These are phyloP conservation scores for Cladorrhinum sp. DNA, from an alignment of 2,329 filamentous ascomycete genomes.

Conservation along the genomic window DNA sequence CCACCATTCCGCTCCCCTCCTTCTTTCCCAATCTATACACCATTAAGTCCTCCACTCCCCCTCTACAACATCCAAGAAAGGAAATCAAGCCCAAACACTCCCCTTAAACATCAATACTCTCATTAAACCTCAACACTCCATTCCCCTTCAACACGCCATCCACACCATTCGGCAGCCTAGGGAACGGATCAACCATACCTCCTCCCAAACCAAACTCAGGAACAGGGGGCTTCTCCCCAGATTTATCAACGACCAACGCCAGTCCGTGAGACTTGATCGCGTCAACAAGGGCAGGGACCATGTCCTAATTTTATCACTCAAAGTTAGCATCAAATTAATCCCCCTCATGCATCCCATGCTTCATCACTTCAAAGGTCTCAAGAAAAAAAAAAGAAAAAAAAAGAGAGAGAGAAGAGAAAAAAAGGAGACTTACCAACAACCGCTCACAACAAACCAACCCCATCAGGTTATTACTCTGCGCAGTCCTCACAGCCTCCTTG, in stretches of 20 bases:
- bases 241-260: conserved; percentile 86
- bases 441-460: conserved; percentile 86
- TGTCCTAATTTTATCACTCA: conserved; percentile 61
- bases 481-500: conserved; percentile 90
- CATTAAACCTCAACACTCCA: conserved; percentile 88
- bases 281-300: conserved; percentile 87
- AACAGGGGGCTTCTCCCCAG: conserved; percentile 46
- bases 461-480: conserved; percentile 97
- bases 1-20: too few species aligned
- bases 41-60: too few species aligned
- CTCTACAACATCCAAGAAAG: too few species aligned
- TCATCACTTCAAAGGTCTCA: conserved; percentile 12
- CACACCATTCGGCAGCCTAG: conserved; percentile 71
- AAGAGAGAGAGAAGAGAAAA: background rate
- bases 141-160: conserved; percentile 84
- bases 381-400: conserved; percentile 1
- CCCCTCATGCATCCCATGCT: too few species aligned
- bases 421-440: conserved; percentile 64
- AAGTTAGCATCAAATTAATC: too few species aligned
- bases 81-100: background rate
- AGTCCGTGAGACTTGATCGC: conserved; percentile 93
- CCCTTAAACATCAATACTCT: conserved; percentile 71
- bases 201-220: conserved; percentile 32
- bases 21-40: too few species aligned
- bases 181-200: conserved; percentile 47